Evolutionary conservation across 192 early-diverging fungal species (phyloP).

Genomic region (Backusella macrospora): DNA sequence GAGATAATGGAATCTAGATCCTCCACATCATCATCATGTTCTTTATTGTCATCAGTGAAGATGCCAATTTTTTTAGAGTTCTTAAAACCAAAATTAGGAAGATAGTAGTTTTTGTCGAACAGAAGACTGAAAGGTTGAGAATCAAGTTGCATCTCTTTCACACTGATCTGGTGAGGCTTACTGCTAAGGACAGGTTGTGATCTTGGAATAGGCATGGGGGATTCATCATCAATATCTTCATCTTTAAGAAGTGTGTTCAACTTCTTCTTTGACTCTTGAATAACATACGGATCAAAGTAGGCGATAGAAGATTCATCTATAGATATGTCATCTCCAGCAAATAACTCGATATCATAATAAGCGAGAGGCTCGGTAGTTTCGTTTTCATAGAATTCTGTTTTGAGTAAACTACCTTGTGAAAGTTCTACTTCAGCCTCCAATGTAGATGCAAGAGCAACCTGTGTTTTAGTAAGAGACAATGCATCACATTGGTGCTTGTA

Average conservation of each 20-base stretch:
- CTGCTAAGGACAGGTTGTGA: background rate
- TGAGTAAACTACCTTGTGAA: slow-evolving; percentile 21
- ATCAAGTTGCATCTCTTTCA: background rate
- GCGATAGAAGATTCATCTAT: background rate
- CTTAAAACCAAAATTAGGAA: slow-evolving; percentile 11
- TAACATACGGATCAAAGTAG: slow-evolving; percentile 13
- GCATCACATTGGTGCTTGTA: slow-evolving; percentile 22
- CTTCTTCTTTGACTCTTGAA: slow-evolving; percentile 18
- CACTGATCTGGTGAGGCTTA: background rate
- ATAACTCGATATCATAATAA: background rate
- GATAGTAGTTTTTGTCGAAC: slow-evolving; percentile 2
- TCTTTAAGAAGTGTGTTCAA: background rate
- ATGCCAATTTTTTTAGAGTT: background rate
- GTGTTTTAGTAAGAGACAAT: slow-evolving; percentile 14
- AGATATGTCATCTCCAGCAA: background rate
- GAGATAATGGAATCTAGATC: background rate
- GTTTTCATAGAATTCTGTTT: slow-evolving; percentile 3
- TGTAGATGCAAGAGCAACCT: slow-evolving; percentile 17
- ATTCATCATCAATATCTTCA: background rate
- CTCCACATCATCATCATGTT: background rate
- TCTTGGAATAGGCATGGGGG: background rate
- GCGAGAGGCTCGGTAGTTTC: background rate
- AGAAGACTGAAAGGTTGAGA: background rate
- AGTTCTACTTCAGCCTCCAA: slow-evolving; percentile 31
- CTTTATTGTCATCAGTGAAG: background rate